Conservation (phyloP, 2,329 filamentous ascomycete species). For the Penicillium sp. region DNA sequence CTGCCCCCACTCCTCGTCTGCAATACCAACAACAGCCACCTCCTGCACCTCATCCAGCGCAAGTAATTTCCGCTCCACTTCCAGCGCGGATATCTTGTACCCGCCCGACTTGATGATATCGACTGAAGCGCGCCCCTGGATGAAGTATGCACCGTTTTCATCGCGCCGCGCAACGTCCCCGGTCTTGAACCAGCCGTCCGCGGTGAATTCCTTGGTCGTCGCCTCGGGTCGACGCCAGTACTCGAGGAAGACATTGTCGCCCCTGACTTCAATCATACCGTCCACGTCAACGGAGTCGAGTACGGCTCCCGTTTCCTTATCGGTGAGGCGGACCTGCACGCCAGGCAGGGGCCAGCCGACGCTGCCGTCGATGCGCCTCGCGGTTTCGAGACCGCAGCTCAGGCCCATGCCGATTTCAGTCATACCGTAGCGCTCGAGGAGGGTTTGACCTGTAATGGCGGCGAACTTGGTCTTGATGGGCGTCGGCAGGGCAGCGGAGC, state of each 20-base stretch:
- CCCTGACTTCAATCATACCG: constrained; percentile 50
- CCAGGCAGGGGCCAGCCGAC: constrained; percentile 56
- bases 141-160: constrained; percentile 53
- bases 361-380: constrained; percentile 51
- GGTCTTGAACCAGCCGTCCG: constrained; percentile 56
- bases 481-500: constrained; percentile 49
- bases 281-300: constrained; percentile 39
- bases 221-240: constrained; percentile 52
- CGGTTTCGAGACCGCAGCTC: constrained; percentile 49
- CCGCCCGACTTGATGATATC: constrained; percentile 63
- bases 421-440: constrained; percentile 57
- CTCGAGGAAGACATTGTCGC: constrained; percentile 48
- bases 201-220: constrained; percentile 52
- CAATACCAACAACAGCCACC: constrained; percentile 59
- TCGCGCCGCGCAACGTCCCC: constrained; percentile 51
- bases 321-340: constrained; percentile 52
- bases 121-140: constrained; percentile 58
- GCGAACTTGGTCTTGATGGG: constrained; percentile 48
- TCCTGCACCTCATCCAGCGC: constrained; percentile 56
- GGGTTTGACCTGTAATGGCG: constrained; percentile 47
- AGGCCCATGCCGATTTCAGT: constrained; percentile 57
- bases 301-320: constrained; percentile 43
- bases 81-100: constrained; percentile 60
- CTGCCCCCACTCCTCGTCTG: constrained; percentile 60
- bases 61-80: constrained; percentile 61